Percentiles rank a stretch among this genome's conserved stretches.
These are phyloP conservation scores for Hawksworthiomyces lignivorus DNA, from an alignment of 2,329 filamentous ascomycete genomes.

Conservation along the genomic window DNA sequence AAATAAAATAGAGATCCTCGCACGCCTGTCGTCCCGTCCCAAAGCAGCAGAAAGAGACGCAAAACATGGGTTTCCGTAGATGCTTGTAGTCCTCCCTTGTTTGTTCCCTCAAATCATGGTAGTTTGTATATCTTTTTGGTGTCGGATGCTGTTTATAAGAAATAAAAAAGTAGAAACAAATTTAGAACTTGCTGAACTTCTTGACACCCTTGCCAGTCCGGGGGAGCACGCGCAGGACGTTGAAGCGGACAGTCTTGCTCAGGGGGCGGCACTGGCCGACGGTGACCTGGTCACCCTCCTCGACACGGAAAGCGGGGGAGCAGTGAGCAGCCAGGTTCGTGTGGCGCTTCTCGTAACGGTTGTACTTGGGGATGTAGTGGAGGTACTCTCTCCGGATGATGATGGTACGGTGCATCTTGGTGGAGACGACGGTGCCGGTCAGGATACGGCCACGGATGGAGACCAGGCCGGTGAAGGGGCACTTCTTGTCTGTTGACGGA, in stretches of 20 bases:
- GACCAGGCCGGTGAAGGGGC: conserved; percentile 98
- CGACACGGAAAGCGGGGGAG: conserved; percentile 98
- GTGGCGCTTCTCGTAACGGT: conserved; percentile 99
- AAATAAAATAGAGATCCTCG: no score
- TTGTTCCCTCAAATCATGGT: no score
- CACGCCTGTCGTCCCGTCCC: no score
- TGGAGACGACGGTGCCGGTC: conserved; percentile 97
- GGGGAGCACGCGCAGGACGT: conserved; percentile 97
- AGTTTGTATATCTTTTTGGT: no score
- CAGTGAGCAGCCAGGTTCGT: conserved; percentile 99
- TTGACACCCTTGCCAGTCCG: conserved; percentile 96
- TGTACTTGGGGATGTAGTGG: conserved; percentile 99
- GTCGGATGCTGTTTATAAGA: background rate
- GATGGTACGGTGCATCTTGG: conserved; percentile 99
- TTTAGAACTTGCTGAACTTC: conserved; percentile 98
- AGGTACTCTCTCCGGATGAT: conserved; percentile 99
- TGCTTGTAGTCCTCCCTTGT: no score
- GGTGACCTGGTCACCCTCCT: conserved; percentile 98
- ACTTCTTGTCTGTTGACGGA: conserved; percentile 88
- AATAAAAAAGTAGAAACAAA: background rate
- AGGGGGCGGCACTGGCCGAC: conserved; percentile 99
- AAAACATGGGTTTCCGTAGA: no score
- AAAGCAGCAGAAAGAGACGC: no score
- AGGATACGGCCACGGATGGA: conserved; percentile 99
- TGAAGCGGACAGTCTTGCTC: conserved; percentile 99